phyloP scores from a whole-genome alignment of 2,329 filamentous ascomycete genomes.

The Didymella glomerata region DNA sequence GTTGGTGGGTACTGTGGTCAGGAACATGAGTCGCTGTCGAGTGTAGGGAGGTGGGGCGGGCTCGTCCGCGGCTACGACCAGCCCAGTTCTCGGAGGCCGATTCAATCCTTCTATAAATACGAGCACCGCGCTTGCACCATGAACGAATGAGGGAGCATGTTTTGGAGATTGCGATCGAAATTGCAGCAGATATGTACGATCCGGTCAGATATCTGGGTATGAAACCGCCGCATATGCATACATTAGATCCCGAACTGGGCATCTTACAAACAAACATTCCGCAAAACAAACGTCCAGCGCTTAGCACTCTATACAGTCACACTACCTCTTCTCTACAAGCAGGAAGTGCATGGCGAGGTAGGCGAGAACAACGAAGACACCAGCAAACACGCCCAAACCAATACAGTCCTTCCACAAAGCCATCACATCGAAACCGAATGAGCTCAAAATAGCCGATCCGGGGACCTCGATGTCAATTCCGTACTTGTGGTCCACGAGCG shows the following conservation, averaged over 20 bases:
- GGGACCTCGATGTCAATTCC: constrained; percentile 96
- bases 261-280: neutral
- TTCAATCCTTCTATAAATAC: neutral
- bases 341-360: constrained; percentile 94
- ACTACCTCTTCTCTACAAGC: constrained; percentile 83
- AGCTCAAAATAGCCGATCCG: constrained; percentile 90
- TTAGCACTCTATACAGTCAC: constrained; percentile 2
- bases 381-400: constrained; percentile 82
- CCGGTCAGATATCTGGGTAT: neutral
- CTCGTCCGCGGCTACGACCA: neutral
- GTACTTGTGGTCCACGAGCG: constrained; percentile 91
- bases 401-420: constrained; percentile 86
- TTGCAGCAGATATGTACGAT: constrained; percentile 2
- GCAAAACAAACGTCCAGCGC: constrained; percentile 10
- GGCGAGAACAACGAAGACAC: constrained; percentile 83
- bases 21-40: constrained; percentile 10
- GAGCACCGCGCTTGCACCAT: constrained; percentile 2
- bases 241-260: neutral
- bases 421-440: constrained; percentile 90
- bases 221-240: constrained; percentile 13
- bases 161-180: neutral
- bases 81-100: constrained; percentile 1
- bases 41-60: constrained; percentile 3
- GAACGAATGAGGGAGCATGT: neutral
- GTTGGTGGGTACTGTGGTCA: constrained; percentile 13